Percentiles rank a stretch among this genome's conserved stretches.
Evolutionary conservation across 2,329 filamentous ascomycete genomes (phyloP).

Genomic region (Aspergillus carbonarius): DNA sequence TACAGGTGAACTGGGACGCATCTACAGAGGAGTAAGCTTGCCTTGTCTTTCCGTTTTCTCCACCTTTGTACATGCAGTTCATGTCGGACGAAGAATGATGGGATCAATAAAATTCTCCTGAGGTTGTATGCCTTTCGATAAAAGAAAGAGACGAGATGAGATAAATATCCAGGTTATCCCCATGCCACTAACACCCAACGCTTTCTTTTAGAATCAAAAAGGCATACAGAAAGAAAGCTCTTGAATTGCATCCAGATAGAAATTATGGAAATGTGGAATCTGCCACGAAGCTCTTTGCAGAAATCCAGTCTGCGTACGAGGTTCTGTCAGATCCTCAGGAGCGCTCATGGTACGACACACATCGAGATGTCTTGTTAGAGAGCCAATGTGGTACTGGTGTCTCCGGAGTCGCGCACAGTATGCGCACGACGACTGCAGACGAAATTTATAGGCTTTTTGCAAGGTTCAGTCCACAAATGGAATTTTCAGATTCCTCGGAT

Average conservation of each 20-base stretch:
- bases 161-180: too few species aligned
- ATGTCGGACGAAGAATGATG: background rate
- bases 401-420: slow-evolving; percentile 64
- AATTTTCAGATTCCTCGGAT: slow-evolving; percentile 74
- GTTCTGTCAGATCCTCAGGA: slow-evolving; percentile 96
- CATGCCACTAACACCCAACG: slow-evolving; percentile 6
- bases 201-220: slow-evolving; percentile 71
- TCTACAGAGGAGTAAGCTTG: slow-evolving; percentile 72
- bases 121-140: background rate
- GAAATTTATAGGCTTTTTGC: slow-evolving; percentile 77
- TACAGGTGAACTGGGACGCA: slow-evolving; percentile 70
- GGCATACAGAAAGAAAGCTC: slow-evolving; percentile 83
- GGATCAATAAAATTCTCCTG: background rate
- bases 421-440: slow-evolving; percentile 74
- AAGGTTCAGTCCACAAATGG: slow-evolving; percentile 73
- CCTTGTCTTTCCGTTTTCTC: slow-evolving; percentile 5
- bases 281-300: slow-evolving; percentile 82
- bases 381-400: slow-evolving; percentile 53
- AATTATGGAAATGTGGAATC: slow-evolving; percentile 84
- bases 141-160: background rate
- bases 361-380: slow-evolving; percentile 78
- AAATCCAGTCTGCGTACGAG: slow-evolving; percentile 90
- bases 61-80: background rate
- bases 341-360: slow-evolving; percentile 95
- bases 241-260: slow-evolving; percentile 92